Evolutionary conservation across 352 stramenopile genomes (phyloP).

Genomic region (Pythium monospermum): DNA sequence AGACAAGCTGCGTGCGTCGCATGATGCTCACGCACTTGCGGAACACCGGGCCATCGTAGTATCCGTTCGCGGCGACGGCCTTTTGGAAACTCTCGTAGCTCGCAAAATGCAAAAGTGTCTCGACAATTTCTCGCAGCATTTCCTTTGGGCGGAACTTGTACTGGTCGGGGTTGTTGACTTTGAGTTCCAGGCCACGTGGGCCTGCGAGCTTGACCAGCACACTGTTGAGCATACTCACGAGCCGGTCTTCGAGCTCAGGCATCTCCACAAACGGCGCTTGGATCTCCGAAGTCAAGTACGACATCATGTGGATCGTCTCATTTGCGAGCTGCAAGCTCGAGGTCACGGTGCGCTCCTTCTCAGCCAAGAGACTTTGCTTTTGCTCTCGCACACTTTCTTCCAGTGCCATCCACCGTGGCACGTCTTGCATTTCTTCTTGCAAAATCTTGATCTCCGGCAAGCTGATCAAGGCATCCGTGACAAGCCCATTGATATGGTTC

Average conservation of each 20-base stretch:
- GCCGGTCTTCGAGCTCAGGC: slow-evolving; percentile 89
- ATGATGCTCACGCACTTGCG: slow-evolving; percentile 67
- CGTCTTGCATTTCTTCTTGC: slow-evolving; percentile 89
- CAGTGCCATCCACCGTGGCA: slow-evolving; percentile 63
- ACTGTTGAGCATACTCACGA: slow-evolving; percentile 96
- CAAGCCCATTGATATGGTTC: slow-evolving; percentile 98
- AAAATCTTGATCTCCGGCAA: slow-evolving; percentile 93
- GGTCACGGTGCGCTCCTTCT: slow-evolving; percentile 91
- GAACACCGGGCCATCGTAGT: slow-evolving; percentile 74
- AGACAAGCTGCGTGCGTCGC: slow-evolving; percentile 57
- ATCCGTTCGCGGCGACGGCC: slow-evolving; percentile 89
- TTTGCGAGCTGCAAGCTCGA: slow-evolving; percentile 94
- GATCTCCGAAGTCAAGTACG: slow-evolving; percentile 93
- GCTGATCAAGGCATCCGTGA: slow-evolving; percentile 95
- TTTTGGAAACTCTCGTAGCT: slow-evolving; percentile 87
- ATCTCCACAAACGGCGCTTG: slow-evolving; percentile 92
- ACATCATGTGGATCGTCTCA: slow-evolving; percentile 98
- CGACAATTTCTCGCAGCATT: slow-evolving; percentile 95
- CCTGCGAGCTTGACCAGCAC: slow-evolving; percentile 95
- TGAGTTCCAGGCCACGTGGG: slow-evolving; percentile 91
- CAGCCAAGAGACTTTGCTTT: slow-evolving; percentile 77
- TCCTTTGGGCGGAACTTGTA: slow-evolving; percentile 98
- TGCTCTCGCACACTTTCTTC: slow-evolving; percentile 91
- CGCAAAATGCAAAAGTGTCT: slow-evolving; percentile 94
- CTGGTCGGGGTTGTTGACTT: slow-evolving; percentile 96